These are phyloP conservation scores for Paraphoma chrysanthemicola DNA, from an alignment of 2,329 filamentous ascomycete species.

Conservation along the genomic window DNA sequence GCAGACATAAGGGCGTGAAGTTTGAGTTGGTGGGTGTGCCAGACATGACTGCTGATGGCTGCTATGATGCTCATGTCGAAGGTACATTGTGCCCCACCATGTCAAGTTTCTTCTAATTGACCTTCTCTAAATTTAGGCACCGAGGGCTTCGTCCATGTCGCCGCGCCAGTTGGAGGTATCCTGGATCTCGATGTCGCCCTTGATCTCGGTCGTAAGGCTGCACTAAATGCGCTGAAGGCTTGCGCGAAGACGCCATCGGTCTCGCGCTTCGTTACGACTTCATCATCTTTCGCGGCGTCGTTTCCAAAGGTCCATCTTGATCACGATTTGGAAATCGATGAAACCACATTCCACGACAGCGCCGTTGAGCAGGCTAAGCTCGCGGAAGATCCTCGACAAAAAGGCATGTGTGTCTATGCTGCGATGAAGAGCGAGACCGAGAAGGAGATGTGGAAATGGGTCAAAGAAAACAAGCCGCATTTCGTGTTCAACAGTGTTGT, in stretches of 20 bases:
- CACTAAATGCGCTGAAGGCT: constrained; percentile 50
- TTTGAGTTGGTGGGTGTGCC: constrained; percentile 41
- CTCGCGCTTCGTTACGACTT: constrained; percentile 55
- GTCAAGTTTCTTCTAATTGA: neutral
- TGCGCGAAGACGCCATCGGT: constrained; percentile 51
- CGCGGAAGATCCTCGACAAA: constrained; percentile 20
- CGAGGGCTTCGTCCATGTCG: constrained; percentile 55
- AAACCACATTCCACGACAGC: constrained; percentile 48
- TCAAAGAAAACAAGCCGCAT: constrained; percentile 50
- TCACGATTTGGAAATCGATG: constrained; percentile 36
- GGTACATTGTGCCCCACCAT: constrained; percentile 20
- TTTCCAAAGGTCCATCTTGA: constrained; percentile 45
- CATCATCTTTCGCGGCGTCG: constrained; percentile 48
- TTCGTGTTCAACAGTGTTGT: constrained; percentile 54
- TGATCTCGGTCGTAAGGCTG: constrained; percentile 45
- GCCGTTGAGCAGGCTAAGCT: constrained; percentile 34
- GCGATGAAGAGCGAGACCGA: constrained; percentile 58
- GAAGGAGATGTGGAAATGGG: constrained; percentile 55
- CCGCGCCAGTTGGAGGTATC: constrained; percentile 50
- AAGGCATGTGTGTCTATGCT: constrained; percentile 47
- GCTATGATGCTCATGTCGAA: constrained; percentile 35
- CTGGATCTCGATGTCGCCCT: constrained; percentile 50
- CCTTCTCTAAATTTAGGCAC: constrained; percentile 16
- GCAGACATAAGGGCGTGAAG: constrained; percentile 24
- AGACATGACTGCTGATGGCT: constrained; percentile 34